These are phyloP conservation scores for Hericium coralloides DNA, from an alignment of 768 basidiomycete species.

Conservation along the genomic window DNA sequence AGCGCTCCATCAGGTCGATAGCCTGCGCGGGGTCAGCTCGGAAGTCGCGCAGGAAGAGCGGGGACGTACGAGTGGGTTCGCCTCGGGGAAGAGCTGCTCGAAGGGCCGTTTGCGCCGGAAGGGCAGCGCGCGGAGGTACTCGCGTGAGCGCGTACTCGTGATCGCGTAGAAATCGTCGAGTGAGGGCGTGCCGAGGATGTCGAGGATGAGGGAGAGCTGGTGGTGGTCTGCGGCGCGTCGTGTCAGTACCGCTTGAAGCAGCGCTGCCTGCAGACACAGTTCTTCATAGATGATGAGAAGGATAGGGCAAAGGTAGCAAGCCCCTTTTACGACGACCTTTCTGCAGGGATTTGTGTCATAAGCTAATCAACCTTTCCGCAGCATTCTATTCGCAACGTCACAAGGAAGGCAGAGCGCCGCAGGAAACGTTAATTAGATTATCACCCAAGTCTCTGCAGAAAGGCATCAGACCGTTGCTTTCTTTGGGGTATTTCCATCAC, in stretches of 20 bases:
- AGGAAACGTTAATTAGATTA: too few species aligned
- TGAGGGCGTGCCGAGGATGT: slow-evolving; percentile 85
- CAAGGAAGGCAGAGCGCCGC: too few species aligned
- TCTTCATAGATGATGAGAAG: too few species aligned
- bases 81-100: slow-evolving; percentile 59
- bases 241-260: too few species aligned
- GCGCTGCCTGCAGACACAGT: too few species aligned
- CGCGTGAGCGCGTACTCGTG: slow-evolving; percentile 67
- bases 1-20: slow-evolving; percentile 71
- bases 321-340: not conserved
- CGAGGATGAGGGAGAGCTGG: slow-evolving; percentile 86
- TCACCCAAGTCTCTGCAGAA: too few species aligned
- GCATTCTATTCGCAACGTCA: too few species aligned
- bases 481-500: too few species aligned
- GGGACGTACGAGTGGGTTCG: slow-evolving; percentile 50
- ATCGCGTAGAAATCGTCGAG: slow-evolving; percentile 96
- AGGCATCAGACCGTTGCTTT: not conserved
- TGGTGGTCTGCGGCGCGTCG: slow-evolving; percentile 54
- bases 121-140: slow-evolving; percentile 83
- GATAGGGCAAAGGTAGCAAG: too few species aligned
- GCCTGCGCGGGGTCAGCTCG: slow-evolving; percentile 30
- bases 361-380: too few species aligned
- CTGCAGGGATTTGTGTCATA: not conserved
- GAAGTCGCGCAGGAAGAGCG: not conserved
- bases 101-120: slow-evolving; percentile 79